Evolutionary conservation across 2,329 filamentous ascomycete species (phyloP).

Genomic region (Aureobasidium sp.): DNA sequence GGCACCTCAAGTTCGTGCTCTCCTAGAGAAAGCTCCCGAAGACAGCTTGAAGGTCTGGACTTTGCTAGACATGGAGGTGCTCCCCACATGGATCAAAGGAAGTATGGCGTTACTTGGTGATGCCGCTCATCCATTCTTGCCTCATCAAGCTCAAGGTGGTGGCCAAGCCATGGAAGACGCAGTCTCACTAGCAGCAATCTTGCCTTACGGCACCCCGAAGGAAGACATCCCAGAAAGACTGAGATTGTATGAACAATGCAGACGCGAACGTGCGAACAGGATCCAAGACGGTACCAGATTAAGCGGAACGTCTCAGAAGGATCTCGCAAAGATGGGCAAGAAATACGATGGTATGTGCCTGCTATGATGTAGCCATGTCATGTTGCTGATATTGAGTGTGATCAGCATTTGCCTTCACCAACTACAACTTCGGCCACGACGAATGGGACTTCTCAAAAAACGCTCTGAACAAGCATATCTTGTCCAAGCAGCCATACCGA

Average conservation of each 20-base stretch:
- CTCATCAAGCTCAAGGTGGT: conserved; percentile 55
- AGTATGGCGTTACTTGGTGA: conserved; percentile 54
- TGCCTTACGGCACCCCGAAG: conserved; percentile 37
- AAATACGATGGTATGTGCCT: conserved; percentile 10
- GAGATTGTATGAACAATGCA: conserved; percentile 47
- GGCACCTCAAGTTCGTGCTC: conserved; percentile 25
- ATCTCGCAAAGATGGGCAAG: conserved; percentile 15
- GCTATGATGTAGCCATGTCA: too few relatives aligned
- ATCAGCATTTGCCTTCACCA: conserved; percentile 17
- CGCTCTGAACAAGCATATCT: conserved; percentile 41
- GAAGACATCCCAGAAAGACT: conserved; percentile 47
- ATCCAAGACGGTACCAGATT: conserved; percentile 51
- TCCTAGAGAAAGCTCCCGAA: conserved; percentile 30
- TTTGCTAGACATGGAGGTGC: conserved; percentile 51
- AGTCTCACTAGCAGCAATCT: conserved; percentile 47
- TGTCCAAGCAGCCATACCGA: conserved; percentile 31
- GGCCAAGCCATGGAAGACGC: conserved; percentile 60
- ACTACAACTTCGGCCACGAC: conserved; percentile 33
- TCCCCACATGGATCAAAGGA: conserved; percentile 47
- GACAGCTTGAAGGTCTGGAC: conserved; percentile 46
- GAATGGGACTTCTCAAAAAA: conserved; percentile 48
- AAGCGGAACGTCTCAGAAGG: conserved; percentile 40
- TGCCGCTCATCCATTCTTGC: conserved; percentile 59
- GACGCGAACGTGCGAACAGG: conserved; percentile 47
- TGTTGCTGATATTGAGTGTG: not conserved